Evolutionary conservation across 495 filamentous ascomycete genomes (phyloP), one percentile per base, ranked within the genome.

Genomic region (Aspergillus sclerotiicarbonarius): DNA sequence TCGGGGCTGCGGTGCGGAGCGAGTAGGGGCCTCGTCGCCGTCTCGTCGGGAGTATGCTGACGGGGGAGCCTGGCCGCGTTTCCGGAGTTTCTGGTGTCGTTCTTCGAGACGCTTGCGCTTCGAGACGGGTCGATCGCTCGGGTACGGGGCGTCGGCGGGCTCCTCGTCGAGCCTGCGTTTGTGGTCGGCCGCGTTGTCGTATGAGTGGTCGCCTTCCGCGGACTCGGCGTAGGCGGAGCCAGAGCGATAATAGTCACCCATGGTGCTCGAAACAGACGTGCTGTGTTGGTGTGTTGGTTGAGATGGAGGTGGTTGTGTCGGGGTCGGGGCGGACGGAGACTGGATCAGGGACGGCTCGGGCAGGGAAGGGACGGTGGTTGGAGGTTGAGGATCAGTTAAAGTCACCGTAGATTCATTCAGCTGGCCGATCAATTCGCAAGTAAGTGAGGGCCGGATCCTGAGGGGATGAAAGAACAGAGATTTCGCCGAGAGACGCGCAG

Each of bases 51-150:
- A 75, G 64, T 75, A 79, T 8, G 71, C 71, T 2, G 76, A 74
- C 0, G 75, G 73, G 16, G 73, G 70, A 37, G 71, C 67, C 18
- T 66, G 67, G 35, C 68, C 72, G 32, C 72, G 75, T 57, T 69
- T 76, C 33, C 72, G 70, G 9, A 66, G 53, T 50, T 65, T 70
- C 58, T 77, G 76, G 50, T 76, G 73, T 51, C 76, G 70, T 55
- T 79, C 76, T 55, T 79, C 72, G 31, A 74, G 61, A 39, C 76
- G 73, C 60, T 69, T 74, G 59, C 76, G 75, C 57, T 76, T 79
- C 46, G 68, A 68, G 13, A 62, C 39, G 1, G 69, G 64, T 5
- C 65, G 67, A n/a, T 68, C 66, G 7, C 53, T 51, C 16, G 67
- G 54, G 3, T 71, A 51, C 16, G 25, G 5, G 25, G 25, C 2